phyloP scores from a whole-genome alignment of 148 eudicot species.

The Rhododendron kiyosumense region DNA sequence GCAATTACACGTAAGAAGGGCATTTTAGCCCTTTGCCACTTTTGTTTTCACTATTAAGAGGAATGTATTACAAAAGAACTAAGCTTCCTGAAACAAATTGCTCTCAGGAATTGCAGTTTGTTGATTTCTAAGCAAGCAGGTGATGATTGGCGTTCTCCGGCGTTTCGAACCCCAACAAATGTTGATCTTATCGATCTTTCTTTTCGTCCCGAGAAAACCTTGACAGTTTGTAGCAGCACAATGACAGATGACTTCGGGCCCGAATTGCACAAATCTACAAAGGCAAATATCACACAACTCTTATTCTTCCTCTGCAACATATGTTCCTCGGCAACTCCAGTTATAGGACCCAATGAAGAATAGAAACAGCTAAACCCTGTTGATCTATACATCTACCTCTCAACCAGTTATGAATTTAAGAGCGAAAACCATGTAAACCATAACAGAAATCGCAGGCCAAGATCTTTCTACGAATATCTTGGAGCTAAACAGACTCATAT shows the following conservation, averaged over 20 bases:
- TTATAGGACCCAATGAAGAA: background rate
- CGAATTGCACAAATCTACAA: slow-evolving; percentile 90
- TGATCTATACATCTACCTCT: background rate
- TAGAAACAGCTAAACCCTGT: background rate
- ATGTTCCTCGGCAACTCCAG: background rate
- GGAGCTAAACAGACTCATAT: background rate
- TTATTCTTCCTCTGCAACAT: background rate
- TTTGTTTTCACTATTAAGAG: too few species aligned
- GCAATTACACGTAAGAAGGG: background rate
- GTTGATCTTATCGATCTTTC: slow-evolving; percentile 32
- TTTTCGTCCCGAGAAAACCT: slow-evolving; percentile 74
- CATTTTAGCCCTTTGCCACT: background rate
- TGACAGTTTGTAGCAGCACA: slow-evolving; percentile 84
- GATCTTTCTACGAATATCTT: background rate
- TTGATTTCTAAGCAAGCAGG: slow-evolving; percentile 13
- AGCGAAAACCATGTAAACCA: background rate
- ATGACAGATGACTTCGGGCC: slow-evolving; percentile 82
- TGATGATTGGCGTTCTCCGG: slow-evolving; percentile 39
- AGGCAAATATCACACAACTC: background rate
- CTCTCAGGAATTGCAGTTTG: background rate
- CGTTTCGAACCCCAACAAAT: slow-evolving; percentile 69
- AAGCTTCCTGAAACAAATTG: background rate
- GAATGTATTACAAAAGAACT: background rate
- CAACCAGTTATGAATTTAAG: background rate
- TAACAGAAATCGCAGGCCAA: background rate